phyloP scores from a whole-genome alignment of 1,284 basidiomycete species.

The Trichosporon ovoides region DNA sequence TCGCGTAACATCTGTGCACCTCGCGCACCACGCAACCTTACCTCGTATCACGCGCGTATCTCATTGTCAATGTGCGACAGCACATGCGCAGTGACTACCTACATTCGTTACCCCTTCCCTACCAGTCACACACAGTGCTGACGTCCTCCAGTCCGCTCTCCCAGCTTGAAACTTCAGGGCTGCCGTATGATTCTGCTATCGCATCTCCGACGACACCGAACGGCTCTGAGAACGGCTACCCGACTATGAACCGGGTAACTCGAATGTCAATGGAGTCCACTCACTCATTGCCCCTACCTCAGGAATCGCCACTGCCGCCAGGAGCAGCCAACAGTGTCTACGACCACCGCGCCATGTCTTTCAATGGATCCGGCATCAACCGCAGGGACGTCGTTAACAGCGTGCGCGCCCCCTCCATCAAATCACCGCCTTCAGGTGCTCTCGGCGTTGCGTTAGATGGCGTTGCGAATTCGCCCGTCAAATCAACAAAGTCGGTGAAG shows the following conservation, averaged over 20 bases:
- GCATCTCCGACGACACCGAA: slow-evolving; percentile 40
- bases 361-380: slow-evolving; percentile 38
- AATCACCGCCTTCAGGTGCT: neutral
- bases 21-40: too few species aligned
- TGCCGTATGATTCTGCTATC: slow-evolving; percentile 21
- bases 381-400: slow-evolving; percentile 34
- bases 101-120: neutral
- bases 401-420: slow-evolving; percentile 33
- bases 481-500: slow-evolving; percentile 20
- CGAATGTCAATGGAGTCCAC: slow-evolving; percentile 47
- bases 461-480: slow-evolving; percentile 30
- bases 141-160: slow-evolving; percentile 35
- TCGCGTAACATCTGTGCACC: neutral
- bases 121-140: neutral
- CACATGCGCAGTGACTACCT: neutral
- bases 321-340: slow-evolving; percentile 29
- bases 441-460: slow-evolving; percentile 7
- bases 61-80: neutral
- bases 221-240: slow-evolving; percentile 37
- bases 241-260: slow-evolving; percentile 16
- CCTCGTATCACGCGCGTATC: too few species aligned
- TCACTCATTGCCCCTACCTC: slow-evolving; percentile 32
- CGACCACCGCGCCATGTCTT: slow-evolving; percentile 45
- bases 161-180: slow-evolving; percentile 26
- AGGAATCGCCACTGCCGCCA: slow-evolving; percentile 29